Evolutionary conservation across 192 early-diverging fungal genomes (phyloP), one percentile per base, ranked within the genome.

Genomic region (Nowakowskiella sp.): DNA sequence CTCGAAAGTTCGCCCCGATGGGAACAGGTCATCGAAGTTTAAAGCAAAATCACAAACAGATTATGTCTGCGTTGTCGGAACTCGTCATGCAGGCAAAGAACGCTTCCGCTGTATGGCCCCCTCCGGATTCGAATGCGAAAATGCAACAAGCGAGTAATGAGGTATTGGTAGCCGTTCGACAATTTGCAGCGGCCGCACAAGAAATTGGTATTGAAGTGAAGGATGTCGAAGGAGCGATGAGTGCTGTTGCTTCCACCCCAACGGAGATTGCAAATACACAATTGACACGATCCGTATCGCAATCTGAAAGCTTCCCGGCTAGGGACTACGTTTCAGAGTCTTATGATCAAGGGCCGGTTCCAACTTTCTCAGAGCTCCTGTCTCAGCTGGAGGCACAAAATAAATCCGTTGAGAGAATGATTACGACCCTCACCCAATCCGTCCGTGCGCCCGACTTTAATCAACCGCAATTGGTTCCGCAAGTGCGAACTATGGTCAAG

Each of bases 91-190:
- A 62, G 1, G 69, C 75, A 8, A 72, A 72, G 42, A 32, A 52
- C 0, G 77, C 75, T 21, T 70, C 70, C 45, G 48, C 55, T n/a
- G 57, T 75, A 0, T 78, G 74, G 71, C 73, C 71, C 1, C 77
- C 71, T 7, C 70, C 71, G 3, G 88, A 91, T 55, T 79, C 89
- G 3, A 73, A 82, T 23, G 53, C 67, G 13, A 86, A 84, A 9
- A 85, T 94, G 70, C 74, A 84, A n/a, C 59, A 67, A 5, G 83
- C 87, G 42, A 76, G 83, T 1, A 77, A 77, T 43, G 91, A 91
- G 36, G 81, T 94, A 19, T 67, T 92, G 22, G 63, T 76, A 9
- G 67, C 85, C 6, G 85, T 93, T 3, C 78, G 80, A 27, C 68
- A 79, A 26, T 96, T 96, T 62, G 78, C 87, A 8, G 58, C 61